Base-by-base conservation (phyloP, 495 filamentous ascomycete genomes). In the Aspergillus nidulans region DNA sequence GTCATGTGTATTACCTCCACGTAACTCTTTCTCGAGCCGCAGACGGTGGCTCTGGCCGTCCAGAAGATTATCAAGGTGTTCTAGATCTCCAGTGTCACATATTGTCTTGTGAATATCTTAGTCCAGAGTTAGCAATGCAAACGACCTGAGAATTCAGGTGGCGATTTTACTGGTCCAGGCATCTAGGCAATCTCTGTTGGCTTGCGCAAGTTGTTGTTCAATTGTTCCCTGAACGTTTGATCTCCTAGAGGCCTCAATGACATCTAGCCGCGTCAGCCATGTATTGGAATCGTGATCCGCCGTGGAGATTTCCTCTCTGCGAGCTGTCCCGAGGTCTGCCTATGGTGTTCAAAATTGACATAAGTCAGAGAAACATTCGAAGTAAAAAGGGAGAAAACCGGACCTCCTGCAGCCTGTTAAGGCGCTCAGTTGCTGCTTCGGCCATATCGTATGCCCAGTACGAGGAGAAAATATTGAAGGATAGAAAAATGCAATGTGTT, bases 11-110 rank as follows among this genome's bases (percentile, higher is more conserved):
- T 38, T 50, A 40, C 25, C 15, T 38, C 49, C 52, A 13, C 45
- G 64, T 16, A 68, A 21, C 1, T 19, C 25, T 36, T 54, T 57
- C 28, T 25, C 54, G 13, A 73, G 53, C 1, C 58, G 48, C 19
- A 63, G 53, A 32, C 73, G 70, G 40, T 76, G 73, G 23, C 45
- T 69, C 41, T 76, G 73, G 13, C 73, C 73, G 20, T 67, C 41
- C 21, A 68, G 48, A 6, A 76, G 39, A 24, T 57, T 54, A 26
- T 70, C 63, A 5, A 73, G 57, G 6, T 66, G 13, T 36, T 74
- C 70, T 6, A 67, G 28, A 6, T 62, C 57, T 20, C 38, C 53
- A 0, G 60, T 71, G 45, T 74, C 68, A 5, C 52, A 44, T 25
- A 70, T 57, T 6, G 56, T 48, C 20, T 62, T 56, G 43, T 71